Evolutionary conservation across 2,329 filamentous ascomycete species (phyloP), one percentile per base, ranked within the genome.

Genomic region (Fusarium anguioides): DNA sequence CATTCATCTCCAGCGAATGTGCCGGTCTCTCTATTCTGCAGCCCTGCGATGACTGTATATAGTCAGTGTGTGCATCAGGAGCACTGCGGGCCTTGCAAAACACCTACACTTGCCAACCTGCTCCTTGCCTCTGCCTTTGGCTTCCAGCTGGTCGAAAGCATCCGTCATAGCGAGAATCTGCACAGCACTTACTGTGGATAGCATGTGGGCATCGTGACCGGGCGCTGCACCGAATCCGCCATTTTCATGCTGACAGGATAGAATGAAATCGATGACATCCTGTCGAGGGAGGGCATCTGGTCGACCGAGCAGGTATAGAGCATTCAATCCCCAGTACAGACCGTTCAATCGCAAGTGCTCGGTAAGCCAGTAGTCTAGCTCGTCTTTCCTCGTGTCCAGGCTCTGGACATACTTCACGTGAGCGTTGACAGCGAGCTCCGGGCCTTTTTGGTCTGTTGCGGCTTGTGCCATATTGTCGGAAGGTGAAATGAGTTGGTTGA

Each of bases 311-410:
- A 98, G 85, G 82, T 97, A 91, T 37, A 98, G 86, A 8, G 95
- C 91, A 8, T 90, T 96, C 57, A 99, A 81, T 15, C 96, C 96
- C 96, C 96, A 99, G 80, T 99, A 99, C 45, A 99, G 87, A 41
- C 96, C 96, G 77, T 96, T 97, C 58, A 99, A 86, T 63, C 96
- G 93, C 70, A 99, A 85, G 78, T 99, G 96, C 80, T 99, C 95
- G 15, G 96, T 99, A 76, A 98, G 85, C 91, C 95, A 97, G 82
- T 98, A 99, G 79, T 97, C 94, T 72, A 97, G 89, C 80, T 97
- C 93, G 83, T 98, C 94, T 81, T 92, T 94, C 76, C 91, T 90
- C 69, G 91, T 94, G 79, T 99, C 94, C 71, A 99, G 86, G 75
- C 91, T 93, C 80, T 97, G 93, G 71, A 99, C 93, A 78, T 98